Percentiles rank a stretch among this genome's conserved stretches.
Evolutionary conservation across 2,329 filamentous ascomycete genomes (phyloP).

Genomic region (Hortaea sp.): DNA sequence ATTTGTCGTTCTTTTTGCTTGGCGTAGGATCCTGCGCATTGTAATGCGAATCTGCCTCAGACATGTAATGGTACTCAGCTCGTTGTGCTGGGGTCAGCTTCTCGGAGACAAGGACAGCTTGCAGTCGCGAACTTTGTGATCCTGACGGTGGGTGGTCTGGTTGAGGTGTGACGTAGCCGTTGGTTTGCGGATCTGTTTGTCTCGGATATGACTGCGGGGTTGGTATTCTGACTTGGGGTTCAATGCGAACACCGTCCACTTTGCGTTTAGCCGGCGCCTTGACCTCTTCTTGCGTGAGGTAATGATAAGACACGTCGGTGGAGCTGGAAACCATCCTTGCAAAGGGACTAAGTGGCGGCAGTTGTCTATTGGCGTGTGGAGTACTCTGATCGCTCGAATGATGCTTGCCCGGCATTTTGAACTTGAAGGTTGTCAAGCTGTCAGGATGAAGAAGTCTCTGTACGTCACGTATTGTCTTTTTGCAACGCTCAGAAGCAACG

Average conservation of each 20-base stretch:
- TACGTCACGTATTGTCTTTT: conserved; percentile 64
- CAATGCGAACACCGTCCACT: not conserved
- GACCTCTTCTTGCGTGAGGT: conserved; percentile 15
- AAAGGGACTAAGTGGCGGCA: conserved; percentile 39
- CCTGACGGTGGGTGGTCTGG: not conserved
- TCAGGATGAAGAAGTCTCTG: conserved; percentile 62
- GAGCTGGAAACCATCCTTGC: conserved; percentile 43
- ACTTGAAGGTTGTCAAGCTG: conserved; percentile 56
- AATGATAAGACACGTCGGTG: conserved; percentile 28
- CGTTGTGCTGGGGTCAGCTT: conserved; percentile 22
- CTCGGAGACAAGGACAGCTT: conserved; percentile 14
- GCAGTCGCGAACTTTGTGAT: not conserved
- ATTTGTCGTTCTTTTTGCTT: conserved; percentile 3
- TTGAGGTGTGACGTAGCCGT: not conserved
- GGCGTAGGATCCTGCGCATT: conserved; percentile 4
- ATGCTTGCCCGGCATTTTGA: conserved; percentile 25
- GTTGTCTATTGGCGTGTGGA: conserved; percentile 1
- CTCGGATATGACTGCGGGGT: not conserved
- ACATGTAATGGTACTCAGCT: conserved; percentile 21
- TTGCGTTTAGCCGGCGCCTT: not conserved
- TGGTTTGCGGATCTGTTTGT: not conserved
- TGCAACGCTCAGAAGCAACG: conserved; percentile 54
- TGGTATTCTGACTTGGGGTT: not conserved
- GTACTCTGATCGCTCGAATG: conserved; percentile 5
- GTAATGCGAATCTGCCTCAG: conserved; percentile 5